Conservation (phyloP, 495 filamentous ascomycete species). For the Penicillium tannophilum region DNA sequence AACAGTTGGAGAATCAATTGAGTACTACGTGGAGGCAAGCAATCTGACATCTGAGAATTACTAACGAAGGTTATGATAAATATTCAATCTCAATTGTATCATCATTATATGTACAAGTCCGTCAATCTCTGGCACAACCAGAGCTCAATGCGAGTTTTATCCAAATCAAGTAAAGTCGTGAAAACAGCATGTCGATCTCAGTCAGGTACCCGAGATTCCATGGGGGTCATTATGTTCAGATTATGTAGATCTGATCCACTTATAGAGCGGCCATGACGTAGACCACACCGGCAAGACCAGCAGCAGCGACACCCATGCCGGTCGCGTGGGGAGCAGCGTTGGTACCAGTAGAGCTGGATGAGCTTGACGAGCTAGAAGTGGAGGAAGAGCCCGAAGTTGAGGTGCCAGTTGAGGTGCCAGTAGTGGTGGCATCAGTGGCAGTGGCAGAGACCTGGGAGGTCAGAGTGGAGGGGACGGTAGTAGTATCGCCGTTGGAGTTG, state of each 20-base stretch:
- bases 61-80: not conserved
- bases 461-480: constrained; percentile 21
- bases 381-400: constrained; percentile 6
- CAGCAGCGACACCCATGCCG: constrained; percentile 27
- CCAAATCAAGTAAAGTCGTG: constrained; percentile 22
- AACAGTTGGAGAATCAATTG: too few species aligned
- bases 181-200: constrained; percentile 11
- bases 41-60: not conserved
- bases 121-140: not conserved
- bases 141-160: constrained; percentile 3
- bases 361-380: constrained; percentile 21
- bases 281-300: constrained; percentile 35
- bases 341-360: constrained; percentile 8
- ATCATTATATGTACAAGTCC: not conserved
- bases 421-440: constrained; percentile 13
- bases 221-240: constrained; percentile 3
- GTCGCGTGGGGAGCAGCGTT: constrained; percentile 16
- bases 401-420: constrained; percentile 15
- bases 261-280: constrained; percentile 45
- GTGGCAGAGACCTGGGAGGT: constrained; percentile 17
- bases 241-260: constrained; percentile 10
- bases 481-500: constrained; percentile 21
- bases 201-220: not conserved
- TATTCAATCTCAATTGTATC: not conserved
- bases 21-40: not conserved